Base-by-base conservation (phyloP, 768 basidiomycete genomes). In the Collybiopsis confluens region DNA sequence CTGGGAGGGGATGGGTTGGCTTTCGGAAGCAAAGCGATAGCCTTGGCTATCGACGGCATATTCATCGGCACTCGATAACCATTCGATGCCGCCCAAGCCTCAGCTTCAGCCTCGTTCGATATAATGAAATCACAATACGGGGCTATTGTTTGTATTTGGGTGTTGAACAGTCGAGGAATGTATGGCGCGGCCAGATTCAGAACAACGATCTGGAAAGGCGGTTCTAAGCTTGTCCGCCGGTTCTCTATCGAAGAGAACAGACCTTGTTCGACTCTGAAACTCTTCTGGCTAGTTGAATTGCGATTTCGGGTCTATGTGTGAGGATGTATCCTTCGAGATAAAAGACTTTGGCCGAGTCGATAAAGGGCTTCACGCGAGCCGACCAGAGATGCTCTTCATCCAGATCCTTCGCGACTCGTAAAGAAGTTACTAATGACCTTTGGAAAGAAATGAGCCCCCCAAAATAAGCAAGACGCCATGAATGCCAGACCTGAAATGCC, bases 271-370 rank as follows among this genome's bases (percentile, higher is more conserved):
- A 68, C 20, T 68, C 71, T 15, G 80, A 75, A 8, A 85, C 83
- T 56, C 77, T 77, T 68, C 85, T 79, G 61, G 80, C 79, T 55
- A 90, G 65, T 56, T 77, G 66, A 26, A 87, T 66, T 41, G 78
- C 76, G 28, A 75, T 70, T 52, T 82, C 79, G 52, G 77, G 62
- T 35, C 86, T 88, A 61, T 90, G 88, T 26, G 86, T 88, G 57
- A 89, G 77, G 79, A 90, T 87, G 73, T 81, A 90, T 21, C 88
- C 88, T 60, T 83, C 88, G 54, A 89, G 78, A 71, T 90, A 90
- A 70, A 73, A 87, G 62, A 74, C 72, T 65, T 81, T 77, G 50
- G 86, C 87, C 30, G 68, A 70, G 16, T 80, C 70, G 58, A 89
- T 69, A 54, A 84, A 69, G 13, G 75, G 70, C 41, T 80, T 75